phyloP scores from a whole-genome alignment of 2,329 filamentous ascomycete genomes.

The Sclerotinia sclerotiorum region DNA sequence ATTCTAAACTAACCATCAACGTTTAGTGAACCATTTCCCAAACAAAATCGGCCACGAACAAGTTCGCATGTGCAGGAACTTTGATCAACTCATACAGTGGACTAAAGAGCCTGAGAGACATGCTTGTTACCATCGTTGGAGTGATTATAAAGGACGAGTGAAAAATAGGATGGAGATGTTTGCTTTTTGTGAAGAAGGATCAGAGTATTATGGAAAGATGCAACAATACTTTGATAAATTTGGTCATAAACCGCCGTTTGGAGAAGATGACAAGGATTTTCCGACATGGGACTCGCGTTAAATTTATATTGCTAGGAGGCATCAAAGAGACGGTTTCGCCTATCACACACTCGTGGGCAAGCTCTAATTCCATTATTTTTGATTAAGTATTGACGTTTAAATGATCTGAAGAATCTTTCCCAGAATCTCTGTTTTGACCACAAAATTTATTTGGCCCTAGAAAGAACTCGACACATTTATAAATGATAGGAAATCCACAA shows the following conservation, averaged over 20 bases:
- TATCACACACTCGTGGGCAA: rapidly evolving
- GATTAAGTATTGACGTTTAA: background rate
- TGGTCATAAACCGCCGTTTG: constrained; percentile 17
- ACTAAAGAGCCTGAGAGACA: constrained; percentile 12
- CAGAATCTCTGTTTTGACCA: background rate
- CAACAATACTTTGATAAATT: constrained; percentile 1
- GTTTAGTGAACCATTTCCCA: background rate
- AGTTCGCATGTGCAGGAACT: constrained; percentile 23
- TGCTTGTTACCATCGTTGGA: constrained; percentile 14
- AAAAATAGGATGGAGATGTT: constrained; percentile 7
- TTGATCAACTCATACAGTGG: constrained; percentile 18
- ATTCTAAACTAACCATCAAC: background rate
- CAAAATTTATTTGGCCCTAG: background rate
- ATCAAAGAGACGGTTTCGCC: background rate
- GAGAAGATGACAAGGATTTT: background rate
- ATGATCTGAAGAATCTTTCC: background rate
- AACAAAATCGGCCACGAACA: constrained; percentile 15
- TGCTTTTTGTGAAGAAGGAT: constrained; percentile 20
- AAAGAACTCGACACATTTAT: background rate
- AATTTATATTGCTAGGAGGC: background rate
- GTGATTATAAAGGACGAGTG: constrained; percentile 1
- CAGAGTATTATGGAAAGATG: constrained; percentile 17
- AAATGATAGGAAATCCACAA: background rate
- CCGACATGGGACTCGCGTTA: background rate
- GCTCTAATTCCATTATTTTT: background rate